A percentile compares a stretch with the other conserved stretches of the same genome.
phyloP scores from a whole-genome alignment of 202 grass and related monocot species.

The Saccharum hybrid region DNA sequence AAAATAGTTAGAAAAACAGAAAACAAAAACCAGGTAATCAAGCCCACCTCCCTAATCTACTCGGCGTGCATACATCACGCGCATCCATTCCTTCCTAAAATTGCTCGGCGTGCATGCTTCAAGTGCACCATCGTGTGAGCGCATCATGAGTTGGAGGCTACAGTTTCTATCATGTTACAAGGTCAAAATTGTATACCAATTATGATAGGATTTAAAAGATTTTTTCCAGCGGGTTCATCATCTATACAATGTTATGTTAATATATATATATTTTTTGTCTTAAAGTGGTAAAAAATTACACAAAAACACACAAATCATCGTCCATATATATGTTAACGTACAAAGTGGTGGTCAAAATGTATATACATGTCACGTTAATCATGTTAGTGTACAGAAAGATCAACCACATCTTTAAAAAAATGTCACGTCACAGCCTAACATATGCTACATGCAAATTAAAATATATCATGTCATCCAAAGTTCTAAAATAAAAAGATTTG shows the following conservation, averaged over 20 bases:
- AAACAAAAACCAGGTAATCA: not conserved
- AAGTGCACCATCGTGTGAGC: not conserved
- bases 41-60: not conserved
- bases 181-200: not conserved
- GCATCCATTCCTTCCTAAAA: not conserved
- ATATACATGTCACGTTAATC: not conserved
- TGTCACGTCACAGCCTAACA: not conserved
- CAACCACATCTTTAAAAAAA: not conserved
- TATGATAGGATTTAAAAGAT: not conserved
- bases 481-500: not conserved
- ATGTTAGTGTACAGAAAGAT: conserved; percentile 1
- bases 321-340: not conserved
- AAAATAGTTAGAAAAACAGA: conserved; percentile 1
- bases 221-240: not conserved
- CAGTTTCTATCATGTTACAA: conserved; percentile 1
- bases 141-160: not conserved
- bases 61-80: not conserved
- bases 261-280: not conserved
- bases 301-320: not conserved
- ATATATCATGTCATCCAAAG: not conserved
- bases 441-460: not conserved
- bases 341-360: not conserved
- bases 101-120: not conserved
- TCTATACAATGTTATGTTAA: not conserved
- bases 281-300: not conserved